Evolutionary conservation across 208 protist genomes (phyloP).

Genomic region (Kentomonas sorsogonicus): DNA sequence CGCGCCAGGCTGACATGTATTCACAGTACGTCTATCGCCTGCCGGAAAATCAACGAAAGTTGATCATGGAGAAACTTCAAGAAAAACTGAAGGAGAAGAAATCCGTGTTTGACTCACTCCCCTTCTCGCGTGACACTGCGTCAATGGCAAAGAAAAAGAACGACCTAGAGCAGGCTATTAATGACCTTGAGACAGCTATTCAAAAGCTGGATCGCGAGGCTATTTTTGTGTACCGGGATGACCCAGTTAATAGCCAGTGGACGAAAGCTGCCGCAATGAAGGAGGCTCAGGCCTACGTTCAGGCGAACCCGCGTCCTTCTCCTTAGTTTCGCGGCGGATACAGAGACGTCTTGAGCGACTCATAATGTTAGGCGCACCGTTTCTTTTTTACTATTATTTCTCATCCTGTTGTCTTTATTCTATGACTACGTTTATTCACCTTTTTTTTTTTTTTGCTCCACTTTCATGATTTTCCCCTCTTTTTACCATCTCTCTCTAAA

Average conservation of each 20-base stretch:
- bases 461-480: not conserved
- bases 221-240: slow-evolving; percentile 86
- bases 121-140: slow-evolving; percentile 80
- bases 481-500: not conserved
- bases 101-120: slow-evolving; percentile 71
- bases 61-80: slow-evolving; percentile 64
- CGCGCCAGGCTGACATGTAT: slow-evolving; percentile 30
- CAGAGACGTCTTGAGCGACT: not conserved
- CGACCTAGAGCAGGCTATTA: slow-evolving; percentile 66
- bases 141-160: slow-evolving; percentile 45
- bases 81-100: slow-evolving; percentile 56
- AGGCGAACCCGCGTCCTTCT: slow-evolving; percentile 11
- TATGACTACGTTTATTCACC: not conserved
- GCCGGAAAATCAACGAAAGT: slow-evolving; percentile 60
- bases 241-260: slow-evolving; percentile 67
- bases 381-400: slow-evolving; percentile 16
- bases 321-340: not conserved
- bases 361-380: not conserved
- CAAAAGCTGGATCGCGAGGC: slow-evolving; percentile 80
- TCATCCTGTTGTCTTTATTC: not conserved
- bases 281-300: slow-evolving; percentile 50
- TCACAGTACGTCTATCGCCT: slow-evolving; percentile 71
- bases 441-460: slow-evolving; percentile 5
- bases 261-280: slow-evolving; percentile 71
- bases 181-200: slow-evolving; percentile 72